Evolutionary conservation across 73 alveolate species (phyloP), one percentile per base, ranked within the genome.

Genomic region (Tetrahymena thermophila): DNA sequence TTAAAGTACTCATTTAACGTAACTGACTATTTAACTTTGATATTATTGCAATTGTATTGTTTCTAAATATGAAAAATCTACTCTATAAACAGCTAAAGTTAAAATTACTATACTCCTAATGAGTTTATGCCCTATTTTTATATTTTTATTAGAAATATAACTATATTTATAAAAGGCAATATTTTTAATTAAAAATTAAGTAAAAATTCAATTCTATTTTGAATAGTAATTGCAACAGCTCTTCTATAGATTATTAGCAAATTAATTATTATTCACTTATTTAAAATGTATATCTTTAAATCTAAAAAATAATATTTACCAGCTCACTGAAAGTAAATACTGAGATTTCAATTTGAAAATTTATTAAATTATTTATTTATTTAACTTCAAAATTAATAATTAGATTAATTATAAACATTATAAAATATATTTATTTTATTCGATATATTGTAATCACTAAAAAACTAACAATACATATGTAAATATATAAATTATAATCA

Each of bases 191-290:
- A 28, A 71, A 71, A 71, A 56, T 23, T n/a, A n/a, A 28, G 31
- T 11, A 19, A 3, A 71, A 23, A 28, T 71, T 71, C 37, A 71
- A 71, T 71, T 11, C 89, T 71, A 71, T 28, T 71, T 71, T 71
- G 89, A 71, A 71, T 28, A 71, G 89, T 71, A 71, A 71, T 71
- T 71, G 89, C 89, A 71, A 71, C 89, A 71, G 89, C 89, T 71
- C 89, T 71, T n/a, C 37, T 71, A 71, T 71, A n/a, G 37, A 71
- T 25, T 28, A 28, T 71, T 28, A 71, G 35, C 31, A 31, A 31
- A 71, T 71, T 71, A 71, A 71, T 28, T 71, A 71, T 23, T 31
- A 71, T 28, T 71, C 89, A 71, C 89, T 71, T 71, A n/a, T 71
- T 31, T 71, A 28, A 28, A 71, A 5, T 31, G 11, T 58, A n/a